Conservation (phyloP, 345 rosid species). For the Cochlearia excelsa region DNA sequence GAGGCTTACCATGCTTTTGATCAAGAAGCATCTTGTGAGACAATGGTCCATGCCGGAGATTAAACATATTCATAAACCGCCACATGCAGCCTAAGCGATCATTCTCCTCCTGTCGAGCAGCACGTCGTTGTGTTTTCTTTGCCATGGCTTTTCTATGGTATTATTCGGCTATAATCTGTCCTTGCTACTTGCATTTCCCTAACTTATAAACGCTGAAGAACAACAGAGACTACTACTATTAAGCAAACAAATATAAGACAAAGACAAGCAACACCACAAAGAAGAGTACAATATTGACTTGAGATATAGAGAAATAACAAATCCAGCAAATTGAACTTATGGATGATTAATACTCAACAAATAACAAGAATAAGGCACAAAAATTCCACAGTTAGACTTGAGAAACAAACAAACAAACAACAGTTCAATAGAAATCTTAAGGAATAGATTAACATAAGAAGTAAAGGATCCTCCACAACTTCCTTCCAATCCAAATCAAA, state of each 20-base stretch:
- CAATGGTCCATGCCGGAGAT: conserved; percentile 62
- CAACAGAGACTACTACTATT: background rate
- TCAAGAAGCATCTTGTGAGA: conserved; percentile 64
- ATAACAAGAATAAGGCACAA: background rate
- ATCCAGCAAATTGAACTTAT: no score
- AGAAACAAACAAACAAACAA: conserved; percentile 30
- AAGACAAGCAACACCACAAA: background rate
- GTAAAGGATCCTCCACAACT: conserved; percentile 28
- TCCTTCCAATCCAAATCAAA: background rate
- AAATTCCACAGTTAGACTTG: background rate
- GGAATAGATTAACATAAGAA: conserved; percentile 26
- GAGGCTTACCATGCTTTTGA: conserved; percentile 38
- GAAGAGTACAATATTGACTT: background rate
- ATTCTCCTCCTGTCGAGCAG: conserved; percentile 47
- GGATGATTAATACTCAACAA: no score
- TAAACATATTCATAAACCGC: conserved; percentile 81
- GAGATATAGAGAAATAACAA: background rate
- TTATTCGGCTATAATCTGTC: conserved; percentile 3
- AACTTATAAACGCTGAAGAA: conserved; percentile 23
- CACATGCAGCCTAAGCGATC: conserved; percentile 87
- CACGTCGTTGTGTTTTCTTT: conserved; percentile 42
- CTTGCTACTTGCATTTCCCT: conserved; percentile 16
- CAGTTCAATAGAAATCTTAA: conserved; percentile 17
- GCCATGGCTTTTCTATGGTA: conserved; percentile 20
- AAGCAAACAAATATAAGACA: background rate